Base-by-base conservation (phyloP, 768 basidiomycete species). In the Suillus lakei region DNA sequence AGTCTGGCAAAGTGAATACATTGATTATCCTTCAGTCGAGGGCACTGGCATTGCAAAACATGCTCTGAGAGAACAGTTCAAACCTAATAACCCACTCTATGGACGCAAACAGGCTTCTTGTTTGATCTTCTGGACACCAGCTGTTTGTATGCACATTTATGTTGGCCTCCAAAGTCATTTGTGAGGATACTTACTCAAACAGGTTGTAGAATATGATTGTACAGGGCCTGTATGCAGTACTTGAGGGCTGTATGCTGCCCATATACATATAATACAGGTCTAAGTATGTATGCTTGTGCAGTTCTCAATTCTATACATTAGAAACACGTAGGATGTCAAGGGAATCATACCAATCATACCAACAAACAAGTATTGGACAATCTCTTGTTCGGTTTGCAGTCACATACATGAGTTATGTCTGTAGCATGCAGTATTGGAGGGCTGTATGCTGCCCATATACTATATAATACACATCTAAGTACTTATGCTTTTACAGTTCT, bases 171-270 rank as follows among this genome's bases (percentile, higher is more conserved):
- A 48, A 48, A 48, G 23, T 48, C 46, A 48, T 23, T 48, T 48
- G 46, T 48, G 46, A 48, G 4, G 12, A 48, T 48, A 23, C 46
- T 48, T 48, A 48, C 46, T 23, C 5, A 23, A 48, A 13, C 46
- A 48, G 3, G 46, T 48, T 6, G 23, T 48, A 23, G 46, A 48
- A 48, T 48, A 48, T 48, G 46, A 48, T 48, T 48, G 23, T 23
- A 50, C 50, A 51, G 26, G 15, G 26, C 28, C 48, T 18, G 50
- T 51, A 51, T 51, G 26, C 26, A 51, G 26, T 51, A 51, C 13
- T 51, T 51, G 50, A 51, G 50, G 28, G 50, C 28, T 51, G 50
- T 30, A 51, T 51, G 50, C 50, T 51, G 50, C 50, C 28, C 50
- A 16, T 28, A 48, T 48, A 48, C 26, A 51, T 51, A 51, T 51